Evolutionary conservation across 768 basidiomycete genomes (phyloP), one percentile per base, ranked within the genome.

Genomic region (Russula sp.): DNA sequence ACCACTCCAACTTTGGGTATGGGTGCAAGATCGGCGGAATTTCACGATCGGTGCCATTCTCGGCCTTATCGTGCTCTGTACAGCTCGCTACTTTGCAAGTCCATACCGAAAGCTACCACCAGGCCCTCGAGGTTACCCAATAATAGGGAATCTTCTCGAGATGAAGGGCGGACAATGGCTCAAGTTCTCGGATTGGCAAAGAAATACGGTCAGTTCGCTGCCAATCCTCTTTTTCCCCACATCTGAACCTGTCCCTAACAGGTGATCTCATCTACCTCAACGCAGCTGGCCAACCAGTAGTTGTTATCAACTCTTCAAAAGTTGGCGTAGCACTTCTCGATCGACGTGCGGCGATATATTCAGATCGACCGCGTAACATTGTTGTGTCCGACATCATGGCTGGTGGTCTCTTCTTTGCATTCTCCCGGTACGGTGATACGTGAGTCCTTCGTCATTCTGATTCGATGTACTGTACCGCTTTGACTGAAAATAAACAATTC

Each of bases 211-310:
- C n/a, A 24, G 53, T 22, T 36, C n/a, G 8, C 8, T 30, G 2
- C 22, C n/a, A 14, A 34, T 30, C 26, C 2, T 18, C 16, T 26
- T 30, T 51, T 20, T 1, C 2, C 8, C 16, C 2, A 3, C 20
- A 14, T 18, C 16, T 28, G 14, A 28, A 9, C 5, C 26, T 16
- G 16, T 14, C 34, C 14, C n/a, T 10, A 24, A 13, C n/a, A 55
- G 53, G 53, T 3, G 53, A 38, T 38, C 53, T 55, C 8, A 24
- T 55, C 53, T 55, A 55, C 34, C 53, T 55, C 22, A 38, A 55
- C 22, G 53, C 3, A 38, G 34, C 34, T 8, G 36, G 53, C 22
- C 36, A 55, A n/a, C 53, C 34, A 22, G 16, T 55, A 0, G 36
- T 40, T 24, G 9, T 56, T 38, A 14, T 56, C 7, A 56, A 56